Conservation (phyloP, 805 yeast species). For the Lachancea lanzarotensis region DNA sequence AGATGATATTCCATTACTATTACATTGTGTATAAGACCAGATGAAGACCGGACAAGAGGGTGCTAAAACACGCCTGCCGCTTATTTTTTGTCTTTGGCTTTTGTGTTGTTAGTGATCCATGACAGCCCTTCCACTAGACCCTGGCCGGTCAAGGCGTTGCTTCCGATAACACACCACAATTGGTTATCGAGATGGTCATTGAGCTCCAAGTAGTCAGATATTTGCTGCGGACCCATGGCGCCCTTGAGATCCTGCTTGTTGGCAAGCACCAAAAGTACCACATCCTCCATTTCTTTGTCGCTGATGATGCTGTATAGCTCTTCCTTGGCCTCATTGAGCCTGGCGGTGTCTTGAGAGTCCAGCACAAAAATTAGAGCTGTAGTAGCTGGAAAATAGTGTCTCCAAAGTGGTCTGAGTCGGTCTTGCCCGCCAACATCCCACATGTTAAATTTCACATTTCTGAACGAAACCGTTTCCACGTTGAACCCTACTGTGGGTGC, state of each 20-base stretch:
- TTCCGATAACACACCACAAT: constrained; percentile 87
- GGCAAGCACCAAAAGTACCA: constrained; percentile 76
- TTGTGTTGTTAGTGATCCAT: constrained; percentile 68
- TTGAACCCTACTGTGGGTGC: constrained; percentile 95
- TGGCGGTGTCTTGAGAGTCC: constrained; percentile 66
- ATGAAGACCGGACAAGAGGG: background rate
- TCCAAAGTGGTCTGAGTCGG: constrained; percentile 86
- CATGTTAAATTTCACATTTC: constrained; percentile 76
- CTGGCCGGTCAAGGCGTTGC: constrained; percentile 83
- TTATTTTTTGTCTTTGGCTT: constrained; percentile 4
- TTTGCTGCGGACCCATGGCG: constrained; percentile 70
- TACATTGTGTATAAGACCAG: background rate
- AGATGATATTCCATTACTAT: background rate
- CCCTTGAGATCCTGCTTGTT: constrained; percentile 77
- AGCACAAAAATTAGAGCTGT: constrained; percentile 87
- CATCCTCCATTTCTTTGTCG: constrained; percentile 78
- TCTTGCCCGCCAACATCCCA: constrained; percentile 98
- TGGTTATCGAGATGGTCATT: constrained; percentile 53
- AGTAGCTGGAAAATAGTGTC: constrained; percentile 91
- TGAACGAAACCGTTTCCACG: constrained; percentile 78
- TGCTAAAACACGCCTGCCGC: too few species aligned
- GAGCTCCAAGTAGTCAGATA: constrained; percentile 66
- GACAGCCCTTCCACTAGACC: constrained; percentile 83
- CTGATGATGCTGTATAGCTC: constrained; percentile 72
- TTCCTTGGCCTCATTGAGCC: constrained; percentile 70